A percentile compares a stretch with the other conserved stretches of the same genome.
phyloP scores from a whole-genome alignment of 805 yeast genomes.

The Wickerhamomyces queroliae region DNA sequence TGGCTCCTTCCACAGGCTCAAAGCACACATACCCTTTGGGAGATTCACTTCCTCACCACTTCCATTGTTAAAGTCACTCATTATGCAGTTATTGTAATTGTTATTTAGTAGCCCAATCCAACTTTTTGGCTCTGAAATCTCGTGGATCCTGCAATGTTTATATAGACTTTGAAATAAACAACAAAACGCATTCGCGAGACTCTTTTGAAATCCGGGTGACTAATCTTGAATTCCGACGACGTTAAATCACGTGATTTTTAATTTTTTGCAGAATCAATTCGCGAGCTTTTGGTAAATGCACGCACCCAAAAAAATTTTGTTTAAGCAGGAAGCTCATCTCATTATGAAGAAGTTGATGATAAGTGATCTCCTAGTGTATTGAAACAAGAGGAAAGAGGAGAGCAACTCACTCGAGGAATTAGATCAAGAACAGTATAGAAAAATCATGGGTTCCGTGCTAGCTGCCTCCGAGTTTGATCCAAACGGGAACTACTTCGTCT shows the following conservation, averaged over 20 bases:
- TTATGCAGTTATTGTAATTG: constrained; percentile 2
- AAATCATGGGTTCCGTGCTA: constrained; percentile 4
- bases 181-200: no score
- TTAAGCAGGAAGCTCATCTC: constrained; percentile 12
- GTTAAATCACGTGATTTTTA: neutral
- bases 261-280: neutral
- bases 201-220: no score
- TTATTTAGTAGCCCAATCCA: neutral
- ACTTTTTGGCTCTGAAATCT: neutral
- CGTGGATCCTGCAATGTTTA: no score
- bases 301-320: constrained; percentile 1
- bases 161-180: no score
- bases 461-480: constrained; percentile 44
- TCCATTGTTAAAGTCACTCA: constrained; percentile 18
- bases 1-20: no score
- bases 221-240: no score
- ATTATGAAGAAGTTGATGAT: neutral
- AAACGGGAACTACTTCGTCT: constrained; percentile 55
- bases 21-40: constrained; percentile 31
- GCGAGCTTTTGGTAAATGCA: neutral
- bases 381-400: neutral
- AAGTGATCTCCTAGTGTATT: neutral
- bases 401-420: neutral
- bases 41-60: constrained; percentile 34
- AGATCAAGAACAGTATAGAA: neutral